Base-by-base conservation (phyloP, 257 asterid species). In the Solanum pennellii region DNA sequence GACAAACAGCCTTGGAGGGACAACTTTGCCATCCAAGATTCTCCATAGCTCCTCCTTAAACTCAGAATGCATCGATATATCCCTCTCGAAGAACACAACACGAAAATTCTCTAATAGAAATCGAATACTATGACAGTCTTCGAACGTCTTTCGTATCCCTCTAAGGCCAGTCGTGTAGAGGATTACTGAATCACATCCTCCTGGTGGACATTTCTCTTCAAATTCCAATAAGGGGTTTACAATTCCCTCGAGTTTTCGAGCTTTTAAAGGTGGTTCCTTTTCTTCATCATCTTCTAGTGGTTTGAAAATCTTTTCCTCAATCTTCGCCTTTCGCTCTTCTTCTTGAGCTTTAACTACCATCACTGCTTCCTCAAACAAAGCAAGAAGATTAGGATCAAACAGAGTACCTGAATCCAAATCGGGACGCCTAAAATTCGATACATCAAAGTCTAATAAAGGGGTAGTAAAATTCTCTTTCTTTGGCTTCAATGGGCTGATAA, bases 111-210 rank as follows among this genome's bases (percentile, higher is more conserved):
- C 94, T 35, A 97, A 86, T 14, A 97, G 79, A 44, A 93, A 93
- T 20, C 97, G 91, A 45, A 96, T 83, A 27, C 91, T 94, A 44
- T 93, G 92, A 86, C 99, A 97, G 74, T 94, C 96, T 87, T 97
- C 97, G 42, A 97, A 97, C 0, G 99, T 97, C 72, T 94, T 94
- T 7, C 99, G 91, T 37, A 97, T 92, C 90, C 98, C 99, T 89
- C 99, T 91, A 2, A 97, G 92, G 56, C 98, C 96, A 1, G 99
- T 97, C 11, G 98, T 94, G 96, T 97, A 97, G 5, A 97, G 93
- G 16, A 97, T 84, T 0, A 96, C 94, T 1, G 96, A 89, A 1
- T 93, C 95, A 7, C 83, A 37, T 6, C 99, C 99, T 1, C 98
- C 98, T 0, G 98, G 98, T 4, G 99, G 99, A 31, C 97, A 95